Conservation (phyloP, 2,329 filamentous ascomycete species). For the Saccharata proteae region DNA sequence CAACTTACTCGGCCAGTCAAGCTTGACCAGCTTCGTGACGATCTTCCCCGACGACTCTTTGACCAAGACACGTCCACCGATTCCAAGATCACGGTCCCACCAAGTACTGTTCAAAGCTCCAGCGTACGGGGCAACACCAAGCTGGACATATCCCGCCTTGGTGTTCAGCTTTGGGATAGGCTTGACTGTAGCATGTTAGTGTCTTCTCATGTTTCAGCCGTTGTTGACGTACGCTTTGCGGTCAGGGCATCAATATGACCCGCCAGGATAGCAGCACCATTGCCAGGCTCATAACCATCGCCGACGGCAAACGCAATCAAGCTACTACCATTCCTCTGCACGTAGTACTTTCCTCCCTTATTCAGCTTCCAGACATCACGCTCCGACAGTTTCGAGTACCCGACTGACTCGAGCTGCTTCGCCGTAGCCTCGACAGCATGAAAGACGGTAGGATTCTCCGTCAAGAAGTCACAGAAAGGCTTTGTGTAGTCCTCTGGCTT, state of each 20-base stretch:
- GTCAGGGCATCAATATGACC: slow-evolving; percentile 91
- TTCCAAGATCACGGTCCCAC: slow-evolving; percentile 92
- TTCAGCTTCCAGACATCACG: slow-evolving; percentile 73
- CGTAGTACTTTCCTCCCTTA: slow-evolving; percentile 78
- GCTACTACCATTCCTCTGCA: slow-evolving; percentile 73
- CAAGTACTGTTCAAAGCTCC: slow-evolving; percentile 79
- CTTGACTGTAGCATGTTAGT: slow-evolving; percentile 45
- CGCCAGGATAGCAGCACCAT: slow-evolving; percentile 77
- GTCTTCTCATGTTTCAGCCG: slow-evolving; percentile 1
- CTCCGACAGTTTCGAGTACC: slow-evolving; percentile 69
- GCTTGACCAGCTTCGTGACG: slow-evolving; percentile 68
- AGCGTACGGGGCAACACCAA: slow-evolving; percentile 87
- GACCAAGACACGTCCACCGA: slow-evolving; percentile 81
- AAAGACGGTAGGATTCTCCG: slow-evolving; percentile 83
- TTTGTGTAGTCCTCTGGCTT: slow-evolving; percentile 49
- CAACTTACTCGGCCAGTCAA: slow-evolving; percentile 67
- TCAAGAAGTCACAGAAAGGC: slow-evolving; percentile 80
- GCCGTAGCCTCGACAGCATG: slow-evolving; percentile 76
- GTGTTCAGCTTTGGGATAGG: slow-evolving; percentile 76
- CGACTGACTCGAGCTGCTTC: slow-evolving; percentile 55
- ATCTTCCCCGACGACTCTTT: slow-evolving; percentile 68
- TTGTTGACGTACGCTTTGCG: slow-evolving; percentile 41
- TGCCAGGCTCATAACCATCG: slow-evolving; percentile 66
- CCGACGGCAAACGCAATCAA: slow-evolving; percentile 79
- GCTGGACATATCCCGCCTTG: slow-evolving; percentile 74